Conservation (phyloP, 345 rosid species). For the Microcos paniculata region DNA sequence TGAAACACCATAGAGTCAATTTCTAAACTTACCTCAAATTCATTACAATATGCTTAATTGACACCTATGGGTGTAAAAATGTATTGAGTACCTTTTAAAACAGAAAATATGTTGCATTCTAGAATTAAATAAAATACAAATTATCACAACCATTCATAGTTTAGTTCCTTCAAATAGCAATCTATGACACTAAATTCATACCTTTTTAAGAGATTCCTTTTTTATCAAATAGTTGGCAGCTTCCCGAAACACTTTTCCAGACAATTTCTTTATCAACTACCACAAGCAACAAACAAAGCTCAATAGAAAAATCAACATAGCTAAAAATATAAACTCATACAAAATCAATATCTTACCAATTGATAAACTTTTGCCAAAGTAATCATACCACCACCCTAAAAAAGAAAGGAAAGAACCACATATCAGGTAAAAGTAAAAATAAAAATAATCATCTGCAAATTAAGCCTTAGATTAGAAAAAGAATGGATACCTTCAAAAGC, state of each 20-base stretch:
- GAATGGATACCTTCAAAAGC: conserved; percentile 60
- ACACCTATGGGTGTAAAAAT: background rate
- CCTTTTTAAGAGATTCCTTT: conserved; percentile 77
- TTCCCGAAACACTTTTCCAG: conserved; percentile 65
- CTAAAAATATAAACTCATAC: conserved; percentile 12
- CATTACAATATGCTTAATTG: background rate
- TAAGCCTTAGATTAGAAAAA: background rate
- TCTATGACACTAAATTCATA: conserved; percentile 26
- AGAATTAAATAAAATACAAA: background rate
- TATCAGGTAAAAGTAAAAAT: conserved; percentile 10
- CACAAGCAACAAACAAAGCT: conserved; percentile 20
- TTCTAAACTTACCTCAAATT: background rate
- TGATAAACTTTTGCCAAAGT: conserved; percentile 74
- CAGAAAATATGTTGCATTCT: background rate
- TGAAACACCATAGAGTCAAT: background rate
- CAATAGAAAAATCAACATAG: conserved; percentile 1
- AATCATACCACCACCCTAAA: conserved; percentile 72
- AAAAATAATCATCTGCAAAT: conserved; percentile 1
- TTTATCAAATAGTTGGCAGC: conserved; percentile 87
- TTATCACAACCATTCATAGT: background rate
- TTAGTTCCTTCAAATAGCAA: background rate
- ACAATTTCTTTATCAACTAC: conserved; percentile 63
- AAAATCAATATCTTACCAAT: conserved; percentile 49
- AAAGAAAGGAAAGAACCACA: conserved; percentile 19
- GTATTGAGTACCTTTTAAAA: background rate